Conservation (phyloP, 1,139 yeast species). For the Magnusiomyces magnusii region DNA sequence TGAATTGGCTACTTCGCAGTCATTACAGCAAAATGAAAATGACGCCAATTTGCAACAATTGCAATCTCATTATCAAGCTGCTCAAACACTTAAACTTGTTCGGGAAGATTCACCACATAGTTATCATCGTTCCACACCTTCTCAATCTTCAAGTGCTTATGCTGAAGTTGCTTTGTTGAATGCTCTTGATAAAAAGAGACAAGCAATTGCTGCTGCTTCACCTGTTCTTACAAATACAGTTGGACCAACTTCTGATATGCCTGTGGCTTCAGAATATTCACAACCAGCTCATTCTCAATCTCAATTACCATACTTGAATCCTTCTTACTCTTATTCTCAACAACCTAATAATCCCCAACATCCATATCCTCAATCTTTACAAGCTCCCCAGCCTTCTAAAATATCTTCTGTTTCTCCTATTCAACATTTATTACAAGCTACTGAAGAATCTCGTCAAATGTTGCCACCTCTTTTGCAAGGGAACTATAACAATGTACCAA, state of each 20-base stretch:
- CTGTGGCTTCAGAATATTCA: not conserved
- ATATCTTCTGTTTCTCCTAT: slow-evolving; percentile 8
- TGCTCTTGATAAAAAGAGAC: slow-evolving; percentile 15
- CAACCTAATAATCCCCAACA: not conserved
- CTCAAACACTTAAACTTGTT: not conserved
- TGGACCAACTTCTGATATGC: not conserved
- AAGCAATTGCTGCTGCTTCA: slow-evolving; percentile 5
- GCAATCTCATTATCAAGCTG: not conserved
- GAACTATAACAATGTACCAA: not conserved
- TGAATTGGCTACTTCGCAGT: slow-evolving; percentile 11
- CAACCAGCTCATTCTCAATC: not conserved
- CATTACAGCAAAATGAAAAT: not conserved
- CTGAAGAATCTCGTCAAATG: slow-evolving; percentile 9
- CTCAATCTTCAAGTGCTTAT: slow-evolving; percentile 9
- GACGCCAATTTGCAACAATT: not conserved
- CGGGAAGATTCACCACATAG: not conserved
- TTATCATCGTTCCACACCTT: slow-evolving; percentile 6
- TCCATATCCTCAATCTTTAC: not conserved
- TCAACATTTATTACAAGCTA: slow-evolving; percentile 12
- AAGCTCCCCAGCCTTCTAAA: not conserved
- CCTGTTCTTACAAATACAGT: not conserved
- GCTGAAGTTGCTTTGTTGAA: slow-evolving; percentile 15
- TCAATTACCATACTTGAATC: not conserved
- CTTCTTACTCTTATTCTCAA: not conserved
- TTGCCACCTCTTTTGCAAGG: slow-evolving; percentile 9